Base-by-base conservation (phyloP, 225 moss, liverwort and hornwort species). In the Straminergon stramineum region DNA sequence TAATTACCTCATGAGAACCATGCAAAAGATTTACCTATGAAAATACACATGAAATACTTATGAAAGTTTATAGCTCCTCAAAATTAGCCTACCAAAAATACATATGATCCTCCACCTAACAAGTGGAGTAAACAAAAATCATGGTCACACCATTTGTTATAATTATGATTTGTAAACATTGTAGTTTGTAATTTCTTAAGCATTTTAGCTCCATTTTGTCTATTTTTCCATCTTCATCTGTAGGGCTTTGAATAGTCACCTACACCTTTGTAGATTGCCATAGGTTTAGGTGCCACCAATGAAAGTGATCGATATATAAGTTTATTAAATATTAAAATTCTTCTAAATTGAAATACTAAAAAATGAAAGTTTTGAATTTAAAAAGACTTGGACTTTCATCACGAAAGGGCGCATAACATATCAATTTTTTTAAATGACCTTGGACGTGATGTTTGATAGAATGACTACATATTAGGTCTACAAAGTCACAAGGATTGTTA, bases 381-480 rank as follows among this genome's bases (percentile, higher is more conserved):
- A 20, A 20, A 6, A 20, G 6, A 37, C 37, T 37, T 67, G 8
- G 2, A 67, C 6, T 67, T 67, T 67, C 67, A 67, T 67, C 20
- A 37, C 5, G 37, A 35, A 35, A 35, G 17, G 11, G 6, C 1
- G 0, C 1, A 1, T 20, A 3, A 10, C 20, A 67, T 11, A 37
- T 67, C 10, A 37, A 37, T 5, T 37, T 67, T 67, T 37, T 32
- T 17, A 30, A 37, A 37, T 37, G 67, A 1, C 17, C 3, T 37
- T 37, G 1, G 5, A 67, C 19, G 19, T 37, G 20, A 35, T 67
- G 37, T 35, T 67, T 37, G 37, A 35, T 6, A 19, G 1, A 34
- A 10, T 10, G 35, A 35, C 10, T 1, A 35, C 10, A 19, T 1
- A 32, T 35, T 19, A 20, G 5, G 5, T 19, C 35, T 67, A 37